A percentile compares a stretch with the other conserved stretches of the same genome.
These are phyloP conservation scores for Pyronema domesticum DNA, from an alignment of 495 filamentous ascomycete species.

Conservation along the genomic window DNA sequence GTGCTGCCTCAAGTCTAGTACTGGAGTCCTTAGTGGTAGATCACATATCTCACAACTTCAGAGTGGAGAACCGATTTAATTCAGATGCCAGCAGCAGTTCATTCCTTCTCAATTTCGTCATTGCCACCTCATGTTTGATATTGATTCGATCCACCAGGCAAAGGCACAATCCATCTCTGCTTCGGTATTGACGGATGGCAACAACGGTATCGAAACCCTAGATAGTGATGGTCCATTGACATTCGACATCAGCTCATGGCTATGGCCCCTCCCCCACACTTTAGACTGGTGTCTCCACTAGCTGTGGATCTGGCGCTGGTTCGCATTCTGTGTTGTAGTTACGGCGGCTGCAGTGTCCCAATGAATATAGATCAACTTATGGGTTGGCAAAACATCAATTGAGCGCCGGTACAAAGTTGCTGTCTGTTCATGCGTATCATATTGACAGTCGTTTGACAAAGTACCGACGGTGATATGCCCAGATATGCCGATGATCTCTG, in stretches of 20 bases:
- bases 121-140: too few relatives aligned
- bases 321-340: not conserved
- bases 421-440: not conserved
- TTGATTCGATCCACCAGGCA: not conserved
- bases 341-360: not conserved
- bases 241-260: not conserved
- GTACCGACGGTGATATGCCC: not conserved
- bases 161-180: not conserved
- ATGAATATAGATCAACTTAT: not conserved
- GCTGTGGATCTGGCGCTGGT: not conserved
- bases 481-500: not conserved
- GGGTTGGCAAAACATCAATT: not conserved
- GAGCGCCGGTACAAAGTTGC: not conserved
- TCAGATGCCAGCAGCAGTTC: not conserved
- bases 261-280: not conserved
- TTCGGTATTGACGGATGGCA: not conserved
- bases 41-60: not conserved
- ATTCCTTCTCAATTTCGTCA: too few relatives aligned
- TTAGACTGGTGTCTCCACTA: not conserved
- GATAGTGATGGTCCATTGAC: not conserved
- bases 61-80: not conserved
- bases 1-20: too few relatives aligned
- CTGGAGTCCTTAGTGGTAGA: not conserved
- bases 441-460: not conserved
- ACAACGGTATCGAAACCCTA: not conserved